Evolutionary conservation across 2,329 filamentous ascomycete species (phyloP).

Genomic region (Xylaria multiplex): DNA sequence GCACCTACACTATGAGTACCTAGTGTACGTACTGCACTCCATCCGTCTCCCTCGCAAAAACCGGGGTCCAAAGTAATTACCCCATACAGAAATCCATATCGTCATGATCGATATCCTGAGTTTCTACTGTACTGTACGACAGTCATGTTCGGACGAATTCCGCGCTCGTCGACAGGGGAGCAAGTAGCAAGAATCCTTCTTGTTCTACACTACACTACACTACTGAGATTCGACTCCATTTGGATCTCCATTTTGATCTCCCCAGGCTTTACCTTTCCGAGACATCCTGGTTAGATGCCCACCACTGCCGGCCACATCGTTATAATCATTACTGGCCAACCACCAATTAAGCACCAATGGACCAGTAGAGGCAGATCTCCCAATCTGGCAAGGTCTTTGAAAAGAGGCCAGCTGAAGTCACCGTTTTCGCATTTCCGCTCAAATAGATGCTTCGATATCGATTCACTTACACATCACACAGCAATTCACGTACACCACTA

Average conservation of each 20-base stretch:
- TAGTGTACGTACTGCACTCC: no score
- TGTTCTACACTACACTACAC: slow-evolving; percentile 6
- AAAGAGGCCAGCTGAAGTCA: slow-evolving; percentile 31
- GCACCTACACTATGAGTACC: no score
- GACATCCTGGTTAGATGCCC: slow-evolving; percentile 18
- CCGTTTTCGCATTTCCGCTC: slow-evolving; percentile 11
- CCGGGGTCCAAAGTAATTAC: neutral
- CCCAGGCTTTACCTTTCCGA: slow-evolving; percentile 27
- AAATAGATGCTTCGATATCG: slow-evolving; percentile 12
- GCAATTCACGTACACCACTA: slow-evolving; percentile 12
- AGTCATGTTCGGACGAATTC: slow-evolving; percentile 30
- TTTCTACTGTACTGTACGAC: neutral
- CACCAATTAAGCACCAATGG: slow-evolving; percentile 10
- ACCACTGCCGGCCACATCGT: slow-evolving; percentile 21
- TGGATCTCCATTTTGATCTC: slow-evolving; percentile 24
- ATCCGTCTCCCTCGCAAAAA: slow-evolving; percentile 7
- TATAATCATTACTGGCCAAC: slow-evolving; percentile 24
- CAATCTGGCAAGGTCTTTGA: slow-evolving; percentile 27
- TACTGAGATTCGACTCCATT: slow-evolving; percentile 5
- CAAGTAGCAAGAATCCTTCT: slow-evolving; percentile 15
- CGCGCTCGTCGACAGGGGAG: slow-evolving; percentile 23
- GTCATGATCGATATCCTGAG: neutral
- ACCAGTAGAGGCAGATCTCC: slow-evolving; percentile 19
- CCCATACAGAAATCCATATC: neutral
- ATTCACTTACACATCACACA: slow-evolving; percentile 4